Evolutionary conservation across 768 basidiomycete genomes (phyloP), one percentile per base, ranked within the genome.

Genomic region (Boletellus ananas): DNA sequence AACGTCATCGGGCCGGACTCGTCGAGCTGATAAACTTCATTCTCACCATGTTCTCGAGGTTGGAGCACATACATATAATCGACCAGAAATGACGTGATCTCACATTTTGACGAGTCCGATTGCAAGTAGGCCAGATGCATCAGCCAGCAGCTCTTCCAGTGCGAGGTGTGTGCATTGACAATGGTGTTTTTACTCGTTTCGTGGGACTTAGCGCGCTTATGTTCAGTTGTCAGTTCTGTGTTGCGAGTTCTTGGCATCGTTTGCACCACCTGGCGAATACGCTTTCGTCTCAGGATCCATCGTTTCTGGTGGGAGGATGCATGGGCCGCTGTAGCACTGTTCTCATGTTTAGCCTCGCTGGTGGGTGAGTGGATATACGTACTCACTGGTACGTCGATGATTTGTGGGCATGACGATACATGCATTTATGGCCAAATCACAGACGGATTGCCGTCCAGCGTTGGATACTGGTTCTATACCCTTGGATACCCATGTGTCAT

Each of bases 251-350:
- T 56, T 4, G 51, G 47, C 23, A 21, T 45, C 29, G 13, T 57
- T n/a, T 49, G 48, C 40, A 57, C 57, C 31, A 10, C 34, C 16
- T 58, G 51, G 44, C 40, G 55, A 18, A 34, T 58, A 43, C 48
- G 27, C 12, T 52, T 57, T 52, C 55, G 57, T 33, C 41, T 58
- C n/a, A 46, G 9, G 34, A 57, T 58, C 17, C 29, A 18, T 20
- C 50, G 56, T 6, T 48, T 58, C 18, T 58, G 51, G 56, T 58
- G 57, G 57, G 59, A 60, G 27, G 57, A 60, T 52, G 51, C 42
- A 0, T 60, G 54, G 51, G 59, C 54, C n/a, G 29, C 9, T n/a
- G 29, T 37, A 12, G 50, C 43, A 10, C 37, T 58, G 16, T 10
- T 59, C 16, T 43, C 42, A 9, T 48, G 57, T 25, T 17, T 52